A percentile compares a stretch with the other conserved stretches of the same genome.
phyloP scores from a whole-genome alignment of 768 basidiomycete species.

The Trametes villosa region DNA sequence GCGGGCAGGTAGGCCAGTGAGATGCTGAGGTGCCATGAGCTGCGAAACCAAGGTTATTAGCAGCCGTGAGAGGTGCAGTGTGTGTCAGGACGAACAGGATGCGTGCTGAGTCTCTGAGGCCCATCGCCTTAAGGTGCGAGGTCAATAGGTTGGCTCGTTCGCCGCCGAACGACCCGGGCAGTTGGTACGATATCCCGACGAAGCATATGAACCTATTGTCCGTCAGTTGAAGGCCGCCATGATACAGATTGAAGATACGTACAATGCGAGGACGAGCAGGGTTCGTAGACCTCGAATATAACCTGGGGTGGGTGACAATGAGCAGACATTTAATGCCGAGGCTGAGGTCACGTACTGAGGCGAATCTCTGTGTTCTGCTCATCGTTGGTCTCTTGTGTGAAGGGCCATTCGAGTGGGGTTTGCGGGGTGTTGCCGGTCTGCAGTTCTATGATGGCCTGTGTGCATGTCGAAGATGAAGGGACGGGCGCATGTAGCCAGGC shows the following conservation, averaged over 20 bases:
- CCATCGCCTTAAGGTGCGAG: conserved; percentile 81
- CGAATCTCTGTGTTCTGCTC: conserved; percentile 60
- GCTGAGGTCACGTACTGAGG: conserved; percentile 48
- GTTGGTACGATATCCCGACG: conserved; percentile 76
- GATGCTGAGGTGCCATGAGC: conserved; percentile 69
- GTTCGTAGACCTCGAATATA: conserved; percentile 65
- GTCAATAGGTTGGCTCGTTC: conserved; percentile 71
- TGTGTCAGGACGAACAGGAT: conserved; percentile 47
- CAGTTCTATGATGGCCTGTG: conserved; percentile 72
- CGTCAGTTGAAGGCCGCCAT: background rate
- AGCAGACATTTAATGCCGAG: background rate
- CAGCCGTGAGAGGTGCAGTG: background rate
- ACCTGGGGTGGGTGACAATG: conserved; percentile 40
- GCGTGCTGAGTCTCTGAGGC: conserved; percentile 69
- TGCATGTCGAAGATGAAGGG: background rate
- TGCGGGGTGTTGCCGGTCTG: conserved; percentile 58
- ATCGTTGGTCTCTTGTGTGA: conserved; percentile 66
- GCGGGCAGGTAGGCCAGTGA: conserved; percentile 74
- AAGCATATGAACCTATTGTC: conserved; percentile 63
- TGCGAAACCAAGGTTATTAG: conserved; percentile 18
- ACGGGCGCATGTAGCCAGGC: background rate
- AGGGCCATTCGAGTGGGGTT: conserved; percentile 75
- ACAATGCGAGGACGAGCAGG: conserved; percentile 72
- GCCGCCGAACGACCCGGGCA: conserved; percentile 68
- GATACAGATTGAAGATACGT: conserved; percentile 27